phyloP scores from a whole-genome alignment of 2,329 filamentous ascomycete genomes.

The Fusarium gaditjirri region DNA sequence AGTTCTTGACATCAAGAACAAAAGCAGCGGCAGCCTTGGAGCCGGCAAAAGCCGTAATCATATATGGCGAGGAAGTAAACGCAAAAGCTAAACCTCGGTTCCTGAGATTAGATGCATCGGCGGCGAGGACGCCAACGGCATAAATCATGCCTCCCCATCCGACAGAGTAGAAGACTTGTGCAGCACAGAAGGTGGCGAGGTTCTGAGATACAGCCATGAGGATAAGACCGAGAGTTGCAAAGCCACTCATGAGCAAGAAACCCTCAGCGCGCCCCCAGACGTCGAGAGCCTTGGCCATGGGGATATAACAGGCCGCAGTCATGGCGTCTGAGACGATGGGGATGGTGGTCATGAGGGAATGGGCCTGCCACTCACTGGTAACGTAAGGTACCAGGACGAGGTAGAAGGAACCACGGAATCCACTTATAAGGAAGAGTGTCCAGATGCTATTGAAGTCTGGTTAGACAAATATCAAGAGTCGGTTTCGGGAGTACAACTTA shows the following conservation, averaged over 20 bases:
- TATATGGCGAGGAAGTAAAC: conserved; percentile 55
- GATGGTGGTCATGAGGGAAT: conserved; percentile 65
- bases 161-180: conserved; percentile 69
- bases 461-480: conserved; percentile 8
- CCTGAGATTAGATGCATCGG: conserved; percentile 64
- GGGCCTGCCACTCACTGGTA: conserved; percentile 61
- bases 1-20: conserved; percentile 45
- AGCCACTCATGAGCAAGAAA: conserved; percentile 62
- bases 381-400: conserved; percentile 57
- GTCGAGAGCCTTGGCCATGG: conserved; percentile 70
- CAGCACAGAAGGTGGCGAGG: conserved; percentile 60
- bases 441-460: conserved; percentile 50
- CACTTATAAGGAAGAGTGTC: conserved; percentile 62
- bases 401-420: conserved; percentile 57
- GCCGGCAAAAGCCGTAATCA: conserved; percentile 59
- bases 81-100: conserved; percentile 54
- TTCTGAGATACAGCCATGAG: conserved; percentile 68
- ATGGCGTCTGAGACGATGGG: conserved; percentile 64
- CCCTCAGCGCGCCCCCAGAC: conserved; percentile 72
- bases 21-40: conserved; percentile 49
- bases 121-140: conserved; percentile 71
- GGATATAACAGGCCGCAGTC: conserved; percentile 69
- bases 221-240: conserved; percentile 61
- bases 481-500: conserved; percentile 33
- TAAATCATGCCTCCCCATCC: conserved; percentile 70